Base-by-base conservation (phyloP, 345 rosid genomes). In the Aethionema arabicum region DNA sequence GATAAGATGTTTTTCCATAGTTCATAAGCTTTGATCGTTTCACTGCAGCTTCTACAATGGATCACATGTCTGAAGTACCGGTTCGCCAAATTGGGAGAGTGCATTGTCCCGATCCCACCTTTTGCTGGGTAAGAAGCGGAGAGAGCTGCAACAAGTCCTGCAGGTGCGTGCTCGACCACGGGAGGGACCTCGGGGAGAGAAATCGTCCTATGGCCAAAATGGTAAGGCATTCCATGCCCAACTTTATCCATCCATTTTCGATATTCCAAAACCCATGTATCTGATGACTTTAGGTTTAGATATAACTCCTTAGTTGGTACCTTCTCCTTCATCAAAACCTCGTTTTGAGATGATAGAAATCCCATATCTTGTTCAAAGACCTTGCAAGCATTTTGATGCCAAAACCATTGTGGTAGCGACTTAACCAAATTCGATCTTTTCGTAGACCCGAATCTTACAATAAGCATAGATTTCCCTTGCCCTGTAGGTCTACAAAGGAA, bases 221-320 rank as follows among this genome's bases (percentile, higher is more conserved):
- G 76, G 39, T 87, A 92, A 50, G 98, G 98, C 97, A 92, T 92
- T 45, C 98, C 98, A 3, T 89, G 98, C 46, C 98, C 98, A 41
- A 85, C 97, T 75, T 82, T 89, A 58, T 92, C 97, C 97, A 89
- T 92, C 97, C 97, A 89, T 61, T 89, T 89, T 78, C 98, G 70
- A 76, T 92, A 92, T 47, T 92, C 95, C 2, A 84, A 78, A 11
- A 92, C 90, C 95, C 96, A 89, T 11, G 93, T 84, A 74, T 92
- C 98, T 0, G 87, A 89, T 33, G 98, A 92, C 77, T 68, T 84
- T 8, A 92, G 52, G 55, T 84, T 85, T 1, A 89, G 75, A 70
- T 92, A 92, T 53, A 89, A 67, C 29, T 89, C 82, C 64, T 82
- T 89, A 0, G 98, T 92, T 12, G 96, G 95, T 32, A 85, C 87